A percentile compares a stretch with the other conserved stretches of the same genome.
Conservation (phyloP, 2,329 filamentous ascomycete species). For the Cladosporium cucumerinum region DNA sequence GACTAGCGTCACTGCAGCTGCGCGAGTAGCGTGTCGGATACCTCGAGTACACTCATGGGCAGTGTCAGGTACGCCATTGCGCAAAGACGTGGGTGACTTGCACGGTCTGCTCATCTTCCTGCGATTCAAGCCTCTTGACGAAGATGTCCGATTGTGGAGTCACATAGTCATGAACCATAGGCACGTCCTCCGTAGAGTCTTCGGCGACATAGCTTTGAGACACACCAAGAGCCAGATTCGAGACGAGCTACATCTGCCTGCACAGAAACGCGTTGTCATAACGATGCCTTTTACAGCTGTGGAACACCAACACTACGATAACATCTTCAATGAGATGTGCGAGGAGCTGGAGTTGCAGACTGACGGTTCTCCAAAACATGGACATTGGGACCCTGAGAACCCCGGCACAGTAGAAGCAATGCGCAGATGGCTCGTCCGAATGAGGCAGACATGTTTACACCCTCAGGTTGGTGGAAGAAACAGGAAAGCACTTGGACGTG, state of each 20-base stretch:
- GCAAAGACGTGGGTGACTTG: slow-evolving; percentile 74
- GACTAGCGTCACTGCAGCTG: slow-evolving; percentile 78
- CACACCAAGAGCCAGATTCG: slow-evolving; percentile 82
- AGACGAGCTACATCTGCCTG: slow-evolving; percentile 72
- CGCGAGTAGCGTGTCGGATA: slow-evolving; percentile 73
- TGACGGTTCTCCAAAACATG: slow-evolving; percentile 59
- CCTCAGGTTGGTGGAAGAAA: slow-evolving; percentile 73
- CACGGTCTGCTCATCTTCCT: slow-evolving; percentile 80
- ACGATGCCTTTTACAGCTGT: slow-evolving; percentile 86
- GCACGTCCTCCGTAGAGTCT: slow-evolving; percentile 64
- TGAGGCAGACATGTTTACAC: slow-evolving; percentile 82
- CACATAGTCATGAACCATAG: slow-evolving; percentile 60
- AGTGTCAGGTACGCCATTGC: slow-evolving; percentile 85
- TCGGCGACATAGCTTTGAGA: slow-evolving; percentile 69
- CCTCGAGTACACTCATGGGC: slow-evolving; percentile 87
- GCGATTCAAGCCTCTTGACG: slow-evolving; percentile 71
- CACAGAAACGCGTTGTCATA: slow-evolving; percentile 81
- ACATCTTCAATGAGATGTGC: slow-evolving; percentile 72
- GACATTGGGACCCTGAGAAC: slow-evolving; percentile 64
- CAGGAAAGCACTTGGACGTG: slow-evolving; percentile 58
- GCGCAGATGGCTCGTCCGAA: slow-evolving; percentile 71
- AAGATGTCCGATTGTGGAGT: slow-evolving; percentile 63
- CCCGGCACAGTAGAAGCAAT: slow-evolving; percentile 62
- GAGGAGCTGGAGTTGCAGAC: slow-evolving; percentile 63
- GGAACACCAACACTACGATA: slow-evolving; percentile 84